These are phyloP conservation scores for Phanerochaete sordida DNA, from an alignment of 768 basidiomycete genomes.

Conservation along the genomic window DNA sequence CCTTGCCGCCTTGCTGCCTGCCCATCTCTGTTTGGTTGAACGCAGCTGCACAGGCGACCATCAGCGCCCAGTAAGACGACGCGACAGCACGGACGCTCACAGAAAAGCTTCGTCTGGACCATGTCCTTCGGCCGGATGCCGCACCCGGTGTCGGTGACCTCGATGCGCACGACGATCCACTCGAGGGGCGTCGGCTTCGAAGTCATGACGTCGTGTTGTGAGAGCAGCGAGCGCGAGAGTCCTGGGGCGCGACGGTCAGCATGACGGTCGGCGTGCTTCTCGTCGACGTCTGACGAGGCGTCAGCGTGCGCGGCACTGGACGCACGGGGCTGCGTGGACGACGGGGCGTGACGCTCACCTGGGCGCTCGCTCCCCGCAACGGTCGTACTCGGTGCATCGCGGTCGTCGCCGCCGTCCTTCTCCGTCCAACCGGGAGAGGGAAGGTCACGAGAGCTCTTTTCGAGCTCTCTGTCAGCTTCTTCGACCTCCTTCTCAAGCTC, in stretches of 20 bases:
- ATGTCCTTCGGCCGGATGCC: slow-evolving; percentile 67
- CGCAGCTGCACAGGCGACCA: slow-evolving; percentile 40
- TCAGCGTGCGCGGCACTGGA: not conserved
- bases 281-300: not conserved
- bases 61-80: not conserved
- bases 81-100: slow-evolving; percentile 28
- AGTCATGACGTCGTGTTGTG: slow-evolving; percentile 47
- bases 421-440: not conserved
- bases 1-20: slow-evolving; percentile 59
- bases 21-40: slow-evolving; percentile 81
- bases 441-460: not conserved
- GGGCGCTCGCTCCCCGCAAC: not conserved
- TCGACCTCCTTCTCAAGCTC: not conserved
- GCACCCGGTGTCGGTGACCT: slow-evolving; percentile 73
- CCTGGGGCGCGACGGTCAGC: slow-evolving; percentile 13
- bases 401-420: not conserved
- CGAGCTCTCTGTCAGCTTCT: not conserved
- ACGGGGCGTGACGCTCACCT: not conserved
- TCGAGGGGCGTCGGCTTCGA: slow-evolving; percentile 43
- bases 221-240: slow-evolving; percentile 27
- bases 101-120: slow-evolving; percentile 65
- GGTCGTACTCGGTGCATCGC: not conserved
- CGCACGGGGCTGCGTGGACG: not conserved
- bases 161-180: slow-evolving; percentile 78
- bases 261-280: slow-evolving; percentile 13